These are phyloP conservation scores for Millerago galiae DNA, from an alignment of 805 yeast genomes.

Conservation along the genomic window DNA sequence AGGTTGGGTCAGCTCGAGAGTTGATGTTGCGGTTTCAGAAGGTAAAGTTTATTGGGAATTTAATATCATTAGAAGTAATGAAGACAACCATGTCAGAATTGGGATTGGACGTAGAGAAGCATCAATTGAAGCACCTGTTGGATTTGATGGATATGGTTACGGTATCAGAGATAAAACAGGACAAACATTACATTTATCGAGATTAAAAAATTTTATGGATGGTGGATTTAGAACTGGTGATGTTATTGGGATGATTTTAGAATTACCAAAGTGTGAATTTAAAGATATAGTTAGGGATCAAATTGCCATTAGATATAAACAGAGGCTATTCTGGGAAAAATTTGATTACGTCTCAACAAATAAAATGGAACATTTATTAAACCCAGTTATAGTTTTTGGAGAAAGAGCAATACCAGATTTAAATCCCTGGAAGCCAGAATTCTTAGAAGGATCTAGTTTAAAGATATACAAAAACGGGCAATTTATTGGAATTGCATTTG, in stretches of 20 bases:
- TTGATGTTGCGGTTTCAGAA: slow-evolving; percentile 69
- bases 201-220: slow-evolving; percentile 51
- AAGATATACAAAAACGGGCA: slow-evolving; percentile 75
- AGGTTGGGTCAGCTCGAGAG: slow-evolving; percentile 79
- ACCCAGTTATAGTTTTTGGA: slow-evolving; percentile 67
- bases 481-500: slow-evolving; percentile 56
- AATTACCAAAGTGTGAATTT: slow-evolving; percentile 46
- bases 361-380: slow-evolving; percentile 65
- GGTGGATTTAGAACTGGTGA: slow-evolving; percentile 70
- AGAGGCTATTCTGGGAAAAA: slow-evolving; percentile 74
- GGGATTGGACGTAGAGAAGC: slow-evolving; percentile 87
- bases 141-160: slow-evolving; percentile 91
- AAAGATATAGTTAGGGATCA: slow-evolving; percentile 68
- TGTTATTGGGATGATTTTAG: slow-evolving; percentile 69
- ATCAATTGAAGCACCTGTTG: slow-evolving; percentile 89
- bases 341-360: slow-evolving; percentile 69
- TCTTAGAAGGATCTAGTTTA: slow-evolving; percentile 51
- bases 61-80: slow-evolving; percentile 38
- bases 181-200: slow-evolving; percentile 67
- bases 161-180: slow-evolving; percentile 79
- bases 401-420: slow-evolving; percentile 55
- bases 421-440: slow-evolving; percentile 40
- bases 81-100: slow-evolving; percentile 57
- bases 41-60: slow-evolving; percentile 82
- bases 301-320: slow-evolving; percentile 78